Percentiles rank a stretch among this genome's conserved stretches.
These are phyloP conservation scores for Aleurites moluccanus DNA, from an alignment of 441 rosid species.

Conservation along the genomic window DNA sequence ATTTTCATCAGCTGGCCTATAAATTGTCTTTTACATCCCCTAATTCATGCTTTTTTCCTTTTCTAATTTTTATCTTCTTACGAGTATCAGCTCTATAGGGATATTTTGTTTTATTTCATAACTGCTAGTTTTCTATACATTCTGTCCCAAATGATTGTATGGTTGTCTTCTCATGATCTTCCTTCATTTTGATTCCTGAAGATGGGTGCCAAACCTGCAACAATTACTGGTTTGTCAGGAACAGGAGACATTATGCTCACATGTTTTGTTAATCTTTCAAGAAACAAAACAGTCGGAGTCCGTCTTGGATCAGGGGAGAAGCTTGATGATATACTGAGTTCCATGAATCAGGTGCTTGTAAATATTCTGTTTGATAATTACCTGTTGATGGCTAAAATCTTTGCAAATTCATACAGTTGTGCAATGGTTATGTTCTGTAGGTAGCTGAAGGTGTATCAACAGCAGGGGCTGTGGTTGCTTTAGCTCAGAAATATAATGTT, in stretches of 20 bases:
- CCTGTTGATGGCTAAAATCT: constrained; percentile 9
- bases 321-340: constrained; percentile 69
- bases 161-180: constrained; percentile 16
- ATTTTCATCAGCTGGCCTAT: not conserved
- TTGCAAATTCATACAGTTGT: constrained; percentile 4
- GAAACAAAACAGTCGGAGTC: constrained; percentile 86
- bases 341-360: constrained; percentile 79
- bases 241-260: constrained; percentile 98
- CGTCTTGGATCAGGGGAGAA: constrained; percentile 92
- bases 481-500: constrained; percentile 93
- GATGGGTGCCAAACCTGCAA: constrained; percentile 96
- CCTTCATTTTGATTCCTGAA: constrained; percentile 29
- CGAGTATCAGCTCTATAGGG: not conserved
- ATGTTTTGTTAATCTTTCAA: constrained; percentile 88
- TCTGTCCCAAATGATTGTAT: not conserved
- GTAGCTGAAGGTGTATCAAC: constrained; percentile 97
- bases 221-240: constrained; percentile 88
- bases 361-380: constrained; percentile 7
- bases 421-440: constrained; percentile 27
- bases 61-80: not conserved
- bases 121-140: not conserved
- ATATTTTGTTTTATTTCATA: not conserved
- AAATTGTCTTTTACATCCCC: not conserved
- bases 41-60: not conserved
- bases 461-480: constrained; percentile 88